Base-by-base conservation (phyloP, 768 basidiomycete genomes). In the Tricholomella constricta region DNA sequence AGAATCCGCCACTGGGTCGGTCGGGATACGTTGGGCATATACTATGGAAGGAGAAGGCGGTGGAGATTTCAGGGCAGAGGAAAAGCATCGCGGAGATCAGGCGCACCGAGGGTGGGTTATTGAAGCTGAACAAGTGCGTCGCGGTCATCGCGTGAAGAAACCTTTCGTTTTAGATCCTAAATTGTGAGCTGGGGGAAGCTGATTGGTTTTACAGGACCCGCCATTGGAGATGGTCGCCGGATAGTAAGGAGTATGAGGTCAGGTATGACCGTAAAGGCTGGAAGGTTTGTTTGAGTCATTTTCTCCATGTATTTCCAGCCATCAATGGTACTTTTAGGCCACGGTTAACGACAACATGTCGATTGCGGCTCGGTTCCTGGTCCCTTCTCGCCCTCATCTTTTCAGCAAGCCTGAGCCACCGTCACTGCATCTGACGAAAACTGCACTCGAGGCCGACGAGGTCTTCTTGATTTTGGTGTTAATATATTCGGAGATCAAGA, bases 331-430 rank as follows among this genome's bases (percentile, higher is more conserved):
- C 38, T 26, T 50, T 29, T 50, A 59, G 62, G 60, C 61, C 47
- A 50, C 61, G 48, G 40, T 58, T 44, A 62, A 71, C 46, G 52
- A 63, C 38, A 63, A 62, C 29, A 65, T 64, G 42, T 65, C 57
- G 9, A 60, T 74, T 36, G 73, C 71, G 19, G 79, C 70, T 5
- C 70, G 68, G 5, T 75, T 80, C 37, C 59, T 64, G 2, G 75
- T 79, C 4, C 75, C 79, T 1, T 76, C 71, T 47, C 75, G 80
- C n/a, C 79, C 78, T 2, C 76, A 77, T 48, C 63, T 82, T 6
- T 79, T 81, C 57, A 69, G 68, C 23, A 79, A 79, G 56, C 51
- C 66, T 17, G 70, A 72, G 38, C 74, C 78, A 0, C 60, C 77
- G 8, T 62, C 66, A 0, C 50, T 82, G 25, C 69, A 74, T 29